Conservation (phyloP, 192 early-diverging fungal genomes). For the Linnemannia hyalina region DNA sequence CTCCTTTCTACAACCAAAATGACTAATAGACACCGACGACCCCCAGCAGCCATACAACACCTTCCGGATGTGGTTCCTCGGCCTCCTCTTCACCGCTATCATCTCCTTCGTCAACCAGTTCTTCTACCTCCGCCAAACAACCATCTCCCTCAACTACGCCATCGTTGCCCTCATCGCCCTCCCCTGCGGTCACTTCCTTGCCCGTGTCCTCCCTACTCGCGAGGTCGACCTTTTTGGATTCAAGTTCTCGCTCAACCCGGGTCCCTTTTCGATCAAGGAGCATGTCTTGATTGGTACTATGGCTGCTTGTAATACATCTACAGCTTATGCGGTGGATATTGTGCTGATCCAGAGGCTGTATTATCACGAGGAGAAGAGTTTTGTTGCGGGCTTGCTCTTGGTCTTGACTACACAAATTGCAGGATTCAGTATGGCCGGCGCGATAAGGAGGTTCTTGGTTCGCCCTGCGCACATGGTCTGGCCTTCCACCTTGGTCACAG, state of each 20-base stretch:
- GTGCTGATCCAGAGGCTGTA: conserved; percentile 62
- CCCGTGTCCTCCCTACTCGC: conserved; percentile 50
- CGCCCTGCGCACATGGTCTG: conserved; percentile 87
- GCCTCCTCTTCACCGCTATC: conserved; percentile 48
- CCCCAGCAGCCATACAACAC: conserved; percentile 61
- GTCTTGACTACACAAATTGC: conserved; percentile 66
- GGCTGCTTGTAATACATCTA: conserved; percentile 58
- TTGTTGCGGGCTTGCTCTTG: conserved; percentile 63
- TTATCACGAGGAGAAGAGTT: conserved; percentile 63
- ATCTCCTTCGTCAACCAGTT: conserved; percentile 67
- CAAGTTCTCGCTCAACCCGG: conserved; percentile 65
- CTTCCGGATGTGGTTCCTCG: conserved; percentile 66
- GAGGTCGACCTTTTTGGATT: conserved; percentile 60
- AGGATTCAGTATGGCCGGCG: conserved; percentile 62
- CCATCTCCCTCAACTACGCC: conserved; percentile 53
- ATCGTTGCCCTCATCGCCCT: conserved; percentile 63
- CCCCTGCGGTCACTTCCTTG: conserved; percentile 62
- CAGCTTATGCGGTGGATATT: conserved; percentile 67
- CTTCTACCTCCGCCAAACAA: conserved; percentile 63
- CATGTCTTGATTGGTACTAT: conserved; percentile 70
- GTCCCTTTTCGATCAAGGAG: conserved; percentile 73
- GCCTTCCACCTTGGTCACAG: conserved; percentile 78
- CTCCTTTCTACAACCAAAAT: conserved; percentile 11
- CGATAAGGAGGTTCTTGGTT: conserved; percentile 72
- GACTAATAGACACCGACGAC: conserved; percentile 59